These are phyloP conservation scores for Globisporangium yorkense DNA, from an alignment of 352 stramenopile genomes.

Conservation along the genomic window DNA sequence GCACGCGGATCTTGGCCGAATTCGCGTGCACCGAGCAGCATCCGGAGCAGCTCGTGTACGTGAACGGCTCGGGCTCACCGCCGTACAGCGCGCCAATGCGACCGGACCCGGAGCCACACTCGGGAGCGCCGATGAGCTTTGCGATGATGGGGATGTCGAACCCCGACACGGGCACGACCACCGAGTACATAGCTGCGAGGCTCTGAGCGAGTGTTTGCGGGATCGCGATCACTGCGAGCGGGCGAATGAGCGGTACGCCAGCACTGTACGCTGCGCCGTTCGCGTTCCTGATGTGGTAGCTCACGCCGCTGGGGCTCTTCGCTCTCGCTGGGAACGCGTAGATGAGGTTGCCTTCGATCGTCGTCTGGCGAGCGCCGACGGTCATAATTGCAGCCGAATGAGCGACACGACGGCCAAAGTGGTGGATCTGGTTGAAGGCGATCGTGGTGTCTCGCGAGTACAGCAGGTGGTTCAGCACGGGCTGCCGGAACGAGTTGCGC, in stretches of 20 bases:
- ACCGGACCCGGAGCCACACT: slow-evolving; percentile 48
- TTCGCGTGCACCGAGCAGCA: slow-evolving; percentile 65
- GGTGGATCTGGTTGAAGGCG: slow-evolving; percentile 73
- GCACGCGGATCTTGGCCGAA: slow-evolving; percentile 35
- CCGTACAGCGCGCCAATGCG: slow-evolving; percentile 47
- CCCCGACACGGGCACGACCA: slow-evolving; percentile 29
- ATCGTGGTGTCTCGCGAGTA: slow-evolving; percentile 37
- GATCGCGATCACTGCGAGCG: slow-evolving; percentile 17
- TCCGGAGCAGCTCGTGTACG: slow-evolving; percentile 52
- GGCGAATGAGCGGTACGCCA: slow-evolving; percentile 24
- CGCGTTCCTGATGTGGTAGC: slow-evolving; percentile 43
- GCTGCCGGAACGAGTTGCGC: slow-evolving; percentile 28
- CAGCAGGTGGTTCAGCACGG: slow-evolving; percentile 36
- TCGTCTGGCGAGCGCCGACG: slow-evolving; percentile 39
- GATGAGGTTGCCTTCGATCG: slow-evolving; percentile 50
- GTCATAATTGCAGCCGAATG: slow-evolving; percentile 57
- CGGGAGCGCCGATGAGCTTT: slow-evolving; percentile 60
- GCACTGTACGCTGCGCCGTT: slow-evolving; percentile 26
- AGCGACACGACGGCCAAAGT: slow-evolving; percentile 42
- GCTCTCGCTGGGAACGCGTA: slow-evolving; percentile 28
- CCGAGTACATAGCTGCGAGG: slow-evolving; percentile 30
- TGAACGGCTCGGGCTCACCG: slow-evolving; percentile 34
- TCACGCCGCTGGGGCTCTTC: slow-evolving; percentile 3
- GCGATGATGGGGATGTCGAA: slow-evolving; percentile 58
- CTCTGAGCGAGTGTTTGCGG: slow-evolving; percentile 21